phyloP scores from a whole-genome alignment of 1,284 basidiomycete genomes.

The Puccinia polysora region DNA sequence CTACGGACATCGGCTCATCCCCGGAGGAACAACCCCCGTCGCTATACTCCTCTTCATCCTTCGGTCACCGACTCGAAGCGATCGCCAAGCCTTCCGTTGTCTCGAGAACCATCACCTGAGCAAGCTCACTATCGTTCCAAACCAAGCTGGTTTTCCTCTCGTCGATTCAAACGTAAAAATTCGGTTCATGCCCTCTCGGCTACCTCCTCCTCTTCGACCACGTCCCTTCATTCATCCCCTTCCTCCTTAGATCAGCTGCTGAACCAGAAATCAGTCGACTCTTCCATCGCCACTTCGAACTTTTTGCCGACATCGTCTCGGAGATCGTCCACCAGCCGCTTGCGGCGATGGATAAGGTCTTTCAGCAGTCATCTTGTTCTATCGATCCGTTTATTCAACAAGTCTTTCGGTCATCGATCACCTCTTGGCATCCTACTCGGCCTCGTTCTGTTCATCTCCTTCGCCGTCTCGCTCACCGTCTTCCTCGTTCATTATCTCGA shows the following conservation, averaged over 20 bases:
- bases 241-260: slow-evolving; percentile 9
- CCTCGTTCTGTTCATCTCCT: slow-evolving; percentile 66
- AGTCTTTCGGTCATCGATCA: slow-evolving; percentile 62
- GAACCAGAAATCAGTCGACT: slow-evolving; percentile 13
- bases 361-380: slow-evolving; percentile 28
- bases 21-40: neutral
- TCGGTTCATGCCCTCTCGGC: slow-evolving; percentile 39
- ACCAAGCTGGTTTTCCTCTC: slow-evolving; percentile 30
- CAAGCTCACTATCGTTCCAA: neutral
- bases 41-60: neutral
- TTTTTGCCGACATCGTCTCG: slow-evolving; percentile 1
- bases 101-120: neutral
- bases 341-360: slow-evolving; percentile 16
- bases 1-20: neutral
- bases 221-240: slow-evolving; percentile 26
- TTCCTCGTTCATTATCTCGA: slow-evolving; percentile 86
- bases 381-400: slow-evolving; percentile 61
- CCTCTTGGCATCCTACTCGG: slow-evolving; percentile 54
- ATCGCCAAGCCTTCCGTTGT: neutral
- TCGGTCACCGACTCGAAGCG: neutral
- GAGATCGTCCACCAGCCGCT: slow-evolving; percentile 8
- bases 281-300: neutral
- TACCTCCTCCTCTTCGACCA: slow-evolving; percentile 32
- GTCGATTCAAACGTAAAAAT: slow-evolving; percentile 36
- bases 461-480: slow-evolving; percentile 58